These are phyloP conservation scores for Lactarius vividus DNA, from an alignment of 768 basidiomycete genomes.

Conservation along the genomic window DNA sequence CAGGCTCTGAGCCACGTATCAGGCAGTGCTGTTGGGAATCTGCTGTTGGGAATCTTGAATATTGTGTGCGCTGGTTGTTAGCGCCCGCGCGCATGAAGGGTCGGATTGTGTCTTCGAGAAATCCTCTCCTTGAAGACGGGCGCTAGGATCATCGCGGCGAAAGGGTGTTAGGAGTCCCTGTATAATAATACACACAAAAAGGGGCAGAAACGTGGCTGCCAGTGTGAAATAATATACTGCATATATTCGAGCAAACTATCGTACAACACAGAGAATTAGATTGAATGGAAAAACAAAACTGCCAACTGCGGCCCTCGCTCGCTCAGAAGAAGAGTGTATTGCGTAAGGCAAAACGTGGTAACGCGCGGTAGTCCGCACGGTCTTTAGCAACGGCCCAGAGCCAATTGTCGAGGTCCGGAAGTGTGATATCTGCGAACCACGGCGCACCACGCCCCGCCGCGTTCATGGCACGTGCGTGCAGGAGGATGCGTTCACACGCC, in stretches of 20 bases:
- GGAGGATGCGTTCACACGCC: conserved; percentile 69
- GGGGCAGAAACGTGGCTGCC: conserved; percentile 1
- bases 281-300: not conserved
- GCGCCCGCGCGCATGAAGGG: not conserved
- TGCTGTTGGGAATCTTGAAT: not conserved
- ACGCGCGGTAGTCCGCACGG: conserved; percentile 60
- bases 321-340: conserved; percentile 68
- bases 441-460: conserved; percentile 28
- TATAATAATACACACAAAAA: not conserved
- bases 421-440: conserved; percentile 56
- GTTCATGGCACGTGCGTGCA: conserved; percentile 45
- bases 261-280: not conserved
- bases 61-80: not conserved
- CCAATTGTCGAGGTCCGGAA: conserved; percentile 71
- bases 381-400: conserved; percentile 84
- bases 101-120: not conserved
- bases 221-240: not conserved
- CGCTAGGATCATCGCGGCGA: not conserved
- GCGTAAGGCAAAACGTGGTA: conserved; percentile 64
- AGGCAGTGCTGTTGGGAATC: not conserved
- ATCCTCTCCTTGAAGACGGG: not conserved
- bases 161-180: conserved; percentile 22
- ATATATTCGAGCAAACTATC: not conserved
- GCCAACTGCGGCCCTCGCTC: conserved; percentile 24
- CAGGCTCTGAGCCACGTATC: not conserved